A percentile compares a stretch with the other conserved stretches of the same genome.
phyloP scores from a whole-genome alignment of 768 basidiomycete genomes.

The Russula sp. region DNA sequence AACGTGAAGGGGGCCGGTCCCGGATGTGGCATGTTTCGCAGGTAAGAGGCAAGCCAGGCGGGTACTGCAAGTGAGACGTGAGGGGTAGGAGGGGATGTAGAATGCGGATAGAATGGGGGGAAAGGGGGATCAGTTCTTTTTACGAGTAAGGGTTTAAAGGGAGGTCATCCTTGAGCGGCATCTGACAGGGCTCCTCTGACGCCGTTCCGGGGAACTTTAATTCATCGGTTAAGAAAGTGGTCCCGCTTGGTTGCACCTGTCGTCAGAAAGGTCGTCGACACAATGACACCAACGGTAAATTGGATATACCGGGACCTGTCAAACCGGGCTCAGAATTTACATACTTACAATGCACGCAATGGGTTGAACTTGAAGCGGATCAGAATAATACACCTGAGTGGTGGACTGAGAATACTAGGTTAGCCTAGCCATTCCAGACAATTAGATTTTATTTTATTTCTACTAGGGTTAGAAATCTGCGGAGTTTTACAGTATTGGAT shows the following conservation, averaged over 20 bases:
- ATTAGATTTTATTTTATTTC: too few species aligned
- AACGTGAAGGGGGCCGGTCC: constrained; percentile 11
- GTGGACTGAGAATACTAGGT: neutral
- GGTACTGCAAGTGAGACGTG: neutral
- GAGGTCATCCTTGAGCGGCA: neutral
- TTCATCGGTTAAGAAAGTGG: constrained; percentile 15
- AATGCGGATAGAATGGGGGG: too few species aligned
- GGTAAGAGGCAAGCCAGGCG: neutral
- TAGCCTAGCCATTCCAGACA: too few species aligned
- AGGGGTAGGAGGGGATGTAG: neutral
- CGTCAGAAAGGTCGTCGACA: neutral
- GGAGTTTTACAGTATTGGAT: too few species aligned
- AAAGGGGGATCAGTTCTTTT: neutral
- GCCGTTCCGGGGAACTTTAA: neutral
- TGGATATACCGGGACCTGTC: neutral
- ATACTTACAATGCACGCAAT: neutral
- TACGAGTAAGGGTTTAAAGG: neutral
- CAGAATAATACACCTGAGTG: neutral
- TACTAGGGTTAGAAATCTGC: too few species aligned
- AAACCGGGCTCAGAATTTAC: neutral
- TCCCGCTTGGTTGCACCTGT: neutral
- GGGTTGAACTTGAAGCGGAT: neutral
- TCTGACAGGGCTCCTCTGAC: neutral
- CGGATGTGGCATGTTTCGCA: constrained; percentile 1
- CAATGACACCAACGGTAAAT: neutral